Evolutionary conservation across 2,329 filamentous ascomycete species (phyloP), one percentile per base, ranked within the genome.

Genomic region (Aspergillus melleus): DNA sequence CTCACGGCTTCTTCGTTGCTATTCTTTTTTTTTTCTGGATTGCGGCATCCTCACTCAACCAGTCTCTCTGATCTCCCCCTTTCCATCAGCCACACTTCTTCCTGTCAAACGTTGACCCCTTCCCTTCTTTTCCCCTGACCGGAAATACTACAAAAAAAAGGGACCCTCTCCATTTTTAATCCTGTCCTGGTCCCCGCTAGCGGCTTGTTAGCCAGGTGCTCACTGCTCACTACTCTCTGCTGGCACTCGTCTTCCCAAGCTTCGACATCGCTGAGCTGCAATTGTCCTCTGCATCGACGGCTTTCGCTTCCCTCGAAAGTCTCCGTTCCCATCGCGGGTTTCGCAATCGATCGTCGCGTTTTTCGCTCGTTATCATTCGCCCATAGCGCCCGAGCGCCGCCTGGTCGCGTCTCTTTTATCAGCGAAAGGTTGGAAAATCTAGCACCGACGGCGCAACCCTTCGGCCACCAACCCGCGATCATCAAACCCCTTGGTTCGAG

Each of bases 31-130:
- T n/a, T 42, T 8, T n/a, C 16, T 42, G 12, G 32, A 1, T 29
- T 36, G 11, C 32, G 32, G 10, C 50, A 29, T 60, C 30, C 52
- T 50, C 61, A 57, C 55, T 61, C 52, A 49, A 46, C 20, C 22
- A 55, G 44, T 57, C 42, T n/a, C 30, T 36, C 39, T 56, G 51
- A 42, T 44, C 24, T 24, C 47, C 39, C 14, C 2, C 6, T 36
- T 44, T 24, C 49, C 30, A 26, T 44, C 47, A n/a, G 20, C 42
- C 44, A 44, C 14, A 22, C 22, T 22, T 3, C 47, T 52, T 22
- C 24, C 24, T 29, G 26, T 30, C 29, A 16, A 16, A 39, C 30
- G 29, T 22, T 16, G 32, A 36, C 32, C 32, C 11, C 22, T 47
- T 19, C 32, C 51, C 47, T 50, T 20, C 24, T 22, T 42, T 42